Base-by-base conservation (phyloP, 1,139 yeast species). In the Schizosaccharomyces versatilis region DNA sequence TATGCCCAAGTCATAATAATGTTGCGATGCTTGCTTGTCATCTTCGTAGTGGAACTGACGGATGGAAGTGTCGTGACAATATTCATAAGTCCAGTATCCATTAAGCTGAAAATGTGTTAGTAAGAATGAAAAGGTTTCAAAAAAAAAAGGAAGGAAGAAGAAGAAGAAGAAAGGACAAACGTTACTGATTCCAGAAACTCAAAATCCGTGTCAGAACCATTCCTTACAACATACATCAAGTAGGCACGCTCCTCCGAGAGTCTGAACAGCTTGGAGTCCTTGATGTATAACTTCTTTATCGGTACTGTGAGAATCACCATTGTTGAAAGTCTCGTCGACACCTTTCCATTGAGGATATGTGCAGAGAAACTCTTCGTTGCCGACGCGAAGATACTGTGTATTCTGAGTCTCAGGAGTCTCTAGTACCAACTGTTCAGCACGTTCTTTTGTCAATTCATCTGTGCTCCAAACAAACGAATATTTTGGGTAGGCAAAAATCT, bases 21-120 rank as follows among this genome's bases (percentile, higher is more conserved):
- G 36, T 9, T 44, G 15, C 5, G 32, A 9, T 19, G 32, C 14
- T n/a, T 14, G 38, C n/a, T 6, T 44, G 10, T 19, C 12, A 32
- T 9, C 10, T 9, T 44, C 49, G 38, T 19, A 44, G 9, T 44
- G 49, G 32, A 19, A 44, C 8, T 44, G 49, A 24, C 38, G 38
- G 3, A 12, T 36, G 32, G 14, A 32, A 1, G 19, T 32, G 32
- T 32, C 32, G 49, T 44, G 15, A 10, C 19, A 12, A 44, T 44
- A 44, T 14, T 44, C 49, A 44, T 44, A 44, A 9, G 49, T 24
- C 49, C 49, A 44, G 38, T 44, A 44, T 10, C 49, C 49, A 12
- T 36, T 32, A 6, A 5, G 19, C 49, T 44, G 9, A 19, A 2
- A 12, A 24, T 14, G 15, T 41, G 17, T 9, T 41, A 24, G 47